phyloP scores from a whole-genome alignment of 2,329 filamentous ascomycete genomes.

The Trichoderma polysporum region DNA sequence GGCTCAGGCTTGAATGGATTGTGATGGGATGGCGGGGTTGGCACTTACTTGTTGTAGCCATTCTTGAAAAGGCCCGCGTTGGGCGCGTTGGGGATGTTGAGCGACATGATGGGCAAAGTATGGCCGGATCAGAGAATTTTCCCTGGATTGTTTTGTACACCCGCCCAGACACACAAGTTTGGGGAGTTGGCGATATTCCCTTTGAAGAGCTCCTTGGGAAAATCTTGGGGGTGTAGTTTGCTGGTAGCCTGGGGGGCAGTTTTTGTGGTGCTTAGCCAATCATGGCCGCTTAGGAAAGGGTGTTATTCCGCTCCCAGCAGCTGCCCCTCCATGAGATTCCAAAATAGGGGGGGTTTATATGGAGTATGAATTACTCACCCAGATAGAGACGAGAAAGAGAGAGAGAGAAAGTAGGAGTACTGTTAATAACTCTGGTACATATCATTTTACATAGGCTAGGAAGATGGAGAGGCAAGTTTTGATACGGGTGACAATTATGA shows the following conservation, averaged over 20 bases:
- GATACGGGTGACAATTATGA: neutral
- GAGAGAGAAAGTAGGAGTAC: neutral
- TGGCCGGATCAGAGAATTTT: neutral
- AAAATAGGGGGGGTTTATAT: neutral
- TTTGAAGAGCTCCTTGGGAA: slow-evolving; percentile 23
- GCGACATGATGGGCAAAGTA: slow-evolving; percentile 66
- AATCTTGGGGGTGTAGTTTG: slow-evolving; percentile 24
- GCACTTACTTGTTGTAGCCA: slow-evolving; percentile 87
- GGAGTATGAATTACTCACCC: neutral
- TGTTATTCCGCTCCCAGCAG: slow-evolving; percentile 19
- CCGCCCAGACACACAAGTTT: slow-evolving; percentile 16
- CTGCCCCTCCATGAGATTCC: slow-evolving; percentile 16
- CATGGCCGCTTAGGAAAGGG: slow-evolving; percentile 14
- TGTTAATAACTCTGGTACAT: neutral
- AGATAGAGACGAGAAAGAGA: neutral
- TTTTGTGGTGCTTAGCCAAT: slow-evolving; percentile 19
- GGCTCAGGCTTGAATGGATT: slow-evolving; percentile 7
- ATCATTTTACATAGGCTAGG: too few relatives aligned
- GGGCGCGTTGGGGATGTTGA: slow-evolving; percentile 91
- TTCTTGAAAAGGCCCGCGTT: slow-evolving; percentile 93
- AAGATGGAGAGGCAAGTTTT: neutral
- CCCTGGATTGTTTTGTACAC: neutral
- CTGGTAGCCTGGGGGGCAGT: slow-evolving; percentile 18
- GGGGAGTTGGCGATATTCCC: slow-evolving; percentile 7
- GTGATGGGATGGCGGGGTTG: slow-evolving; percentile 22